Base-by-base conservation (phyloP, 192 early-diverging fungal species). In the Spizellomyces punctatus region DNA sequence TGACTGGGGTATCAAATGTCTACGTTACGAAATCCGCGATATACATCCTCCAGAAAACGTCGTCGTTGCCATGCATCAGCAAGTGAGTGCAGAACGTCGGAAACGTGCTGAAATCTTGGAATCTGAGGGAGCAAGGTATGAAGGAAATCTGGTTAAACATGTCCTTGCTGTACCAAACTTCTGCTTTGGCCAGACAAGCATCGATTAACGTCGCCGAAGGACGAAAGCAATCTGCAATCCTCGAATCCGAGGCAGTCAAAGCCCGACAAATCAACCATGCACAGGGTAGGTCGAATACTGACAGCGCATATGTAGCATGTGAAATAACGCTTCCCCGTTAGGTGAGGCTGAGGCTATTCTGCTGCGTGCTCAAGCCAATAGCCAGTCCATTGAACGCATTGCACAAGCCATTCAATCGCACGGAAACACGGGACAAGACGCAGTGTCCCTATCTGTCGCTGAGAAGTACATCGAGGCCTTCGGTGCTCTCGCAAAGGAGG, bases 201-300 rank as follows among this genome's bases (percentile, higher is more conserved):
- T 92, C 94, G 5, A 98, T 98, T 76, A 98, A 98, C 71, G 94
- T 98, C 9, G 95, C 96, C 22, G 96, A 98, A 82, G 96, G 96
- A 67, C 80, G 80, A 14, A 97, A 97, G 77, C 93, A 95, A 74
- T 85, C 94, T 5, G 87, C 90, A 45, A 96, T 98, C 61, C 81
- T 98, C 50, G 94, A 94, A 17, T 97, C 95, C 42, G 96, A 98
- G 80, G 96, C 94, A n/a, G 90, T 89, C 50, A 93, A 89, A 76
- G 76, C 85, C 17, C 89, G 93, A 64, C 93, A 93, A 81, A 93
- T 98, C 71, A 98, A 98, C 77, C 84, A 89, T 63, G 95, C 96
- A 17, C 76, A 89, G 62, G 93, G 91, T 82, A 65, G 75, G 70
- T 12, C 10, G 43, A 36, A 36, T 36, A 36, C 27, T 17, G 58